A percentile compares a stretch with the other conserved stretches of the same genome.
Evolutionary conservation across 2,329 filamentous ascomycete species (phyloP).

Genomic region (Catunica adiposa): DNA sequence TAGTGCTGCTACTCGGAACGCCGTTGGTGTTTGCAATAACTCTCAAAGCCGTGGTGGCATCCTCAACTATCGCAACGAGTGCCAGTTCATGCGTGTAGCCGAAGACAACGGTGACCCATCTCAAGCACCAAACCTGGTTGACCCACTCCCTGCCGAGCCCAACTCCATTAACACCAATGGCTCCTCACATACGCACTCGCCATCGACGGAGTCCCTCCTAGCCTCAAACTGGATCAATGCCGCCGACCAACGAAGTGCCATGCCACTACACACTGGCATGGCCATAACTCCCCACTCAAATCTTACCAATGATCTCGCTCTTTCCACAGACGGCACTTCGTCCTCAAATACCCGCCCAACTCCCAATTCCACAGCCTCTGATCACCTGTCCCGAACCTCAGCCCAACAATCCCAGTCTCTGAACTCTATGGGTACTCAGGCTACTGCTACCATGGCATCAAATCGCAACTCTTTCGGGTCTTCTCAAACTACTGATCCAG

Average conservation of each 20-base stretch:
- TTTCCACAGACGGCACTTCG: conserved; percentile 3
- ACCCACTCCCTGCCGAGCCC: conserved; percentile 15
- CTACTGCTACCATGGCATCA: neutral
- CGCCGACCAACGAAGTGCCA: neutral
- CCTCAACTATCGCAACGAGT: conserved; percentile 29
- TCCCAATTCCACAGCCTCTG: conserved; percentile 7
- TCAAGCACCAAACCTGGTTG: conserved; percentile 25
- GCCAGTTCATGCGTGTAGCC: conserved; percentile 25
- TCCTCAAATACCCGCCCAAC: conserved; percentile 7
- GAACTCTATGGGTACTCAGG: neutral
- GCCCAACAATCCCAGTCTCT: neutral
- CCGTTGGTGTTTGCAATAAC: neutral
- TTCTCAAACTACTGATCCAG: neutral
- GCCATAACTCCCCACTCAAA: neutral
- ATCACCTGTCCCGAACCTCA: neutral
- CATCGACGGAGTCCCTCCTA: neutral
- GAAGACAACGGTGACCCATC: conserved; percentile 27
- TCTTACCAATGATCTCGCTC: conserved; percentile 1
- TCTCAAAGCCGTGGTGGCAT: conserved; percentile 21
- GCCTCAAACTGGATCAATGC: neutral
- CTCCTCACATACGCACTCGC: neutral
- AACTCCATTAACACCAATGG: neutral
- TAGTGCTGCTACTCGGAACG: neutral
- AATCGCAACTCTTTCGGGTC: neutral
- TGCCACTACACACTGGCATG: neutral